A percentile compares a stretch with the other conserved stretches of the same genome.
Conservation (phyloP, 768 basidiomycete species). For the Hericium coralloides region DNA sequence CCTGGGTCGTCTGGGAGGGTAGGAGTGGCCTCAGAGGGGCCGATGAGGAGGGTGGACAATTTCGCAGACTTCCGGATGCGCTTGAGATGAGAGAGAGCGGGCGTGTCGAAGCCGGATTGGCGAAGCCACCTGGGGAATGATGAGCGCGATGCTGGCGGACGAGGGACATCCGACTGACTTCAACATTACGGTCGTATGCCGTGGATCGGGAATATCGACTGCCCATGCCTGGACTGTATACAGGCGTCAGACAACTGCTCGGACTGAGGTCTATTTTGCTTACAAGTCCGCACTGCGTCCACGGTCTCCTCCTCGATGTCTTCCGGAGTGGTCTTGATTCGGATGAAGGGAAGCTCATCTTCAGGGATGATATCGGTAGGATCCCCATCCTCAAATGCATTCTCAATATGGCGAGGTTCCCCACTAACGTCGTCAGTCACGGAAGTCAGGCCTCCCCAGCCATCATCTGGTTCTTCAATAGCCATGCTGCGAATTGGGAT, state of each 20-base stretch:
- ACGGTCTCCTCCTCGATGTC: constrained; percentile 53
- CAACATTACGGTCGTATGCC: constrained; percentile 49
- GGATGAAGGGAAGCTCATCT: constrained; percentile 55
- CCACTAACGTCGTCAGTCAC: constrained; percentile 14
- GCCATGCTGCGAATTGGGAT: too few species aligned
- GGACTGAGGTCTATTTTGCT: constrained; percentile 10
- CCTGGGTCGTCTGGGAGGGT: constrained; percentile 37
- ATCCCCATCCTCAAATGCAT: constrained; percentile 13
- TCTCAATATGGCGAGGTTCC: constrained; percentile 1
- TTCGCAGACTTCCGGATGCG: constrained; percentile 51
- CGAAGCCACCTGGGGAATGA: constrained; percentile 56
- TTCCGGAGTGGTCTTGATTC: constrained; percentile 48
- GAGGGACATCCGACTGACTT: constrained; percentile 32
- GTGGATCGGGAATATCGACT: constrained; percentile 59
- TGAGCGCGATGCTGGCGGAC: background rate
- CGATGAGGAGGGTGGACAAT: constrained; percentile 48
- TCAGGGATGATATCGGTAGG: constrained; percentile 43
- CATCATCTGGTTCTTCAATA: constrained; percentile 26
- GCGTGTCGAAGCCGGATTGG: constrained; percentile 47
- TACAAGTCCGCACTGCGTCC: constrained; percentile 48
- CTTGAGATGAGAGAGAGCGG: constrained; percentile 65
- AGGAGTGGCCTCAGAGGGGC: constrained; percentile 31
- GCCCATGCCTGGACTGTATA: constrained; percentile 64
- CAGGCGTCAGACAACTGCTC: constrained; percentile 1
- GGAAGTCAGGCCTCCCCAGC: constrained; percentile 35